Conservation (phyloP, 306 rosid genomes). For the Betula pendula region DNA sequence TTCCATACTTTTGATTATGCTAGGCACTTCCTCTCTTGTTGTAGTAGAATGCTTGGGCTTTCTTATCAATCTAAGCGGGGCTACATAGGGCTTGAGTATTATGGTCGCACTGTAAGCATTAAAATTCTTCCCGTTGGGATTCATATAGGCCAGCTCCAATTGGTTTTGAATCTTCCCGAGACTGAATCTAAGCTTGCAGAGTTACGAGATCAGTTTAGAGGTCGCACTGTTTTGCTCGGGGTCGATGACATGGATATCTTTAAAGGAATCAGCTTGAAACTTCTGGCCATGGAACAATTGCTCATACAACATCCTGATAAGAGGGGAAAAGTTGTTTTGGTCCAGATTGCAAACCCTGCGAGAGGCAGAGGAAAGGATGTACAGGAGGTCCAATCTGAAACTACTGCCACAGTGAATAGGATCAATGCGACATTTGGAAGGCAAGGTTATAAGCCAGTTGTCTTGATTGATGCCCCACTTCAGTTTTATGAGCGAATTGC, state of each 20-base stretch:
- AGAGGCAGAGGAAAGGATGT: slow-evolving; percentile 88
- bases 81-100: slow-evolving; percentile 90
- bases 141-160: slow-evolving; percentile 77
- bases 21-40: slow-evolving; percentile 85
- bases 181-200: slow-evolving; percentile 70
- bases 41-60: slow-evolving; percentile 86
- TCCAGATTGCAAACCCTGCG: slow-evolving; percentile 90
- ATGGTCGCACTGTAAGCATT: slow-evolving; percentile 82
- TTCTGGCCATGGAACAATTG: slow-evolving; percentile 85
- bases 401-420: slow-evolving; percentile 60
- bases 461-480: slow-evolving; percentile 71
- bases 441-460: slow-evolving; percentile 74
- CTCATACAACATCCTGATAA: slow-evolving; percentile 76
- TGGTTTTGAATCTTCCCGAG: slow-evolving; percentile 58
- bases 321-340: slow-evolving; percentile 77
- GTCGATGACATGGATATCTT: slow-evolving; percentile 79
- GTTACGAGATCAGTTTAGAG: slow-evolving; percentile 56
- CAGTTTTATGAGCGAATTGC: slow-evolving; percentile 78
- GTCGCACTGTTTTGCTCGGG: slow-evolving; percentile 74
- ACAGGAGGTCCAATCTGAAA: slow-evolving; percentile 71
- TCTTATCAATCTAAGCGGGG: slow-evolving; percentile 85
- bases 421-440: slow-evolving; percentile 61
- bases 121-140: slow-evolving; percentile 80
- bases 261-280: slow-evolving; percentile 87
- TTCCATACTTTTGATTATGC: slow-evolving; percentile 95